Evolutionary conservation across 2,329 filamentous ascomycete species (phyloP).

Genomic region (Bipolaris sorokiniana): DNA sequence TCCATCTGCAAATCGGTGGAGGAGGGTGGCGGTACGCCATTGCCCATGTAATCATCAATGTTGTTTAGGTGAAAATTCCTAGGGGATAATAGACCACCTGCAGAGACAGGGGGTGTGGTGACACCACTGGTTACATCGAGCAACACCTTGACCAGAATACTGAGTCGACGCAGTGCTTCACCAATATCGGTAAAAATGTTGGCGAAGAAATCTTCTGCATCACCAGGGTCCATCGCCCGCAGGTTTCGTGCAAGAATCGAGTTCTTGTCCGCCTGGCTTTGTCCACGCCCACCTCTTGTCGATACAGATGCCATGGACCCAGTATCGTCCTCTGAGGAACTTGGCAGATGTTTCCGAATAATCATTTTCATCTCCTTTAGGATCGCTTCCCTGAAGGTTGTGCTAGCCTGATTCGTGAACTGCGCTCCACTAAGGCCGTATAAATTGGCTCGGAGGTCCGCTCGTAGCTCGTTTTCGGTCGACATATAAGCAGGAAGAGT

Average conservation of each 20-base stretch:
- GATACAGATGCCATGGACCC: conserved; percentile 88
- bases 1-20: conserved; percentile 66
- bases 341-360: conserved; percentile 84
- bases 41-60: conserved; percentile 51
- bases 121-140: conserved; percentile 87
- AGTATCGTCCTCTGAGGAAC: conserved; percentile 91
- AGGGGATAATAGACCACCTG: conserved; percentile 54
- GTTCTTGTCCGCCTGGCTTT: conserved; percentile 85
- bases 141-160: conserved; percentile 92
- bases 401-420: conserved; percentile 80
- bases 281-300: conserved; percentile 70
- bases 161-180: conserved; percentile 82
- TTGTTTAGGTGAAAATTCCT: conserved; percentile 53
- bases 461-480: conserved; percentile 72
- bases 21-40: conserved; percentile 18
- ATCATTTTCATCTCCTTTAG: conserved; percentile 85
- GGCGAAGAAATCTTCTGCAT: conserved; percentile 81
- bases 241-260: conserved; percentile 86
- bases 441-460: conserved; percentile 72
- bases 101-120: conserved; percentile 53
- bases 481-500: conserved; percentile 78
- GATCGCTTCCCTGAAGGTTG: conserved; percentile 81
- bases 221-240: conserved; percentile 78
- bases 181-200: conserved; percentile 87
- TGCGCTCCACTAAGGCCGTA: conserved; percentile 81